A percentile compares a stretch with the other conserved stretches of the same genome.
phyloP scores from a whole-genome alignment of 257 asterid species.

The Handroanthus guayacan region DNA sequence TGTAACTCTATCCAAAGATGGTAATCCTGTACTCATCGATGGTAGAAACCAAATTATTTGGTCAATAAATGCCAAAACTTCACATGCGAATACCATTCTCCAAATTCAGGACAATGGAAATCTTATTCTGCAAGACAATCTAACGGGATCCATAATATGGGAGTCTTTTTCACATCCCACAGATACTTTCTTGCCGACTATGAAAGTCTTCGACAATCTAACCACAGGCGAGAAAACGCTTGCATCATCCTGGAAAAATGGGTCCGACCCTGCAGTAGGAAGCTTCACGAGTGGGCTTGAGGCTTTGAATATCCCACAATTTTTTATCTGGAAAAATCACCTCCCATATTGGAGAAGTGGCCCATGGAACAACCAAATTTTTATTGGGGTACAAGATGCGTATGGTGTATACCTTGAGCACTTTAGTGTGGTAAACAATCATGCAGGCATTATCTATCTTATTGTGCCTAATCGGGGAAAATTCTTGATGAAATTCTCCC shows the following conservation, averaged over 20 bases:
- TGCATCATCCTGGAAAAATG: neutral
- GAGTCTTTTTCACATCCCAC: neutral
- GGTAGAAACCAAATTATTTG: slow-evolving; percentile 38
- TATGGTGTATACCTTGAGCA: slow-evolving; percentile 54
- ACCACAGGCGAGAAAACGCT: neutral
- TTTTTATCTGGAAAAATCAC: slow-evolving; percentile 51
- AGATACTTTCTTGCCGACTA: neutral
- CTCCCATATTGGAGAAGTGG: slow-evolving; percentile 59
- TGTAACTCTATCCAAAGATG: slow-evolving; percentile 26
- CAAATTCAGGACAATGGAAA: slow-evolving; percentile 1
- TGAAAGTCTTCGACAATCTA: neutral
- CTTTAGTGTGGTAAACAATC: slow-evolving; percentile 40
- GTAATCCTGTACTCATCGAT: slow-evolving; percentile 41
- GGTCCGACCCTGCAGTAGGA: neutral
- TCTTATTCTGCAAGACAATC: neutral
- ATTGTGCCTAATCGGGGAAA: slow-evolving; percentile 12
- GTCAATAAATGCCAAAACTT: slow-evolving; percentile 4
- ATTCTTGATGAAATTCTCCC: slow-evolving; percentile 35
- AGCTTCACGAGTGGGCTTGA: slow-evolving; percentile 50
- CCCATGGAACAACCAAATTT: slow-evolving; percentile 67
- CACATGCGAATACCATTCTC: neutral
- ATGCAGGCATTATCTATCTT: slow-evolving; percentile 34
- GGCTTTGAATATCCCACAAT: slow-evolving; percentile 44
- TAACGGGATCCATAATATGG: neutral
- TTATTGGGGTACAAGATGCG: slow-evolving; percentile 60